Base-by-base conservation (phyloP, 352 stramenopile species). In the Phytophthora constricta region DNA sequence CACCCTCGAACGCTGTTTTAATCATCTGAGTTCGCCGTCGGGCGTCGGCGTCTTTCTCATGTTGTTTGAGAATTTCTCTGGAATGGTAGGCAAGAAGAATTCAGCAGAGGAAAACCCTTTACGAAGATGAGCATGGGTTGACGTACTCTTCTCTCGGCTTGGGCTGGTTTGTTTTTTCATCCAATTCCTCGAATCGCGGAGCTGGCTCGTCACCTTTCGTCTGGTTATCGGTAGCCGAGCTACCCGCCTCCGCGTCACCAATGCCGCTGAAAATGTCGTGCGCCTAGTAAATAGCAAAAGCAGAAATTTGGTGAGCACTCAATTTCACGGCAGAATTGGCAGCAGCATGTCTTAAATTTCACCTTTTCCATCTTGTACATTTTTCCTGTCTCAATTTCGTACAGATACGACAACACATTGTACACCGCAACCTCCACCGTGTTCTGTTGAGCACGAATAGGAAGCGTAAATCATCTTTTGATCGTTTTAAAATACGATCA, bases 351-450 rank as follows among this genome's bases (percentile, higher is more conserved):
- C 47, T 41, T 1, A 25, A 31, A 33, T 9, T 42, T 33, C 23
- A 90, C 75, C 70, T 96, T 97, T 43, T 73, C 86, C 91, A 98
- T 97, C 37, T 77, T 72, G 77, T 98, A 98, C 17, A 77, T 69
- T 17, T 82, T 76, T 0, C 87, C 87, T 3, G 86, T 96, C 68
- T 98, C 95, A 26, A 98, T 84, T 65, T 96, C 88, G 66, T 95
- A 96, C 47, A 99, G 62, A 58, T 87, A 94, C 50, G 84, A 97
- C 20, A 98, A 76, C 20, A 98, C 58, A 58, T 98, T 98, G 75
- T 95, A 98, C 27, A 98, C 83, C 1, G 93, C 81, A 27, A 99
- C 82, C 59, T 99, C 93, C 9, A 83, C 87, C 23, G 90, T 93
- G 63, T 98, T 97, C 87, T 95, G 62, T 34, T 58, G n/a, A 39